Evolutionary conservation across 2,329 filamentous ascomycete genomes (phyloP).

Genomic region (Drechslerella stenobrocha): DNA sequence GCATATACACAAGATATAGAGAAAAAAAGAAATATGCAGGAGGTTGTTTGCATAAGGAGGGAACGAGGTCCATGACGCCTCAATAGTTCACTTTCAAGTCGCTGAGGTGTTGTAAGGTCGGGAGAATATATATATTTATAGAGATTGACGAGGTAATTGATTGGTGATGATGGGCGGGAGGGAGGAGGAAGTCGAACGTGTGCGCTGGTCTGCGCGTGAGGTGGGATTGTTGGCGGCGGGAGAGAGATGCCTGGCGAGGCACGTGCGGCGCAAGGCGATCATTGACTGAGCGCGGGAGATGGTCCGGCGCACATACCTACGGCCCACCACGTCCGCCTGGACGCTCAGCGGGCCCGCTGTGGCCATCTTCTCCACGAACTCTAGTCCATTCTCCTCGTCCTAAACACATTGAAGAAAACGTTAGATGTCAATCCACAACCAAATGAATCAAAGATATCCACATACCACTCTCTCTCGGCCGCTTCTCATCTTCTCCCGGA

Average conservation of each 20-base stretch:
- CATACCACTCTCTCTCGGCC: conserved; percentile 51
- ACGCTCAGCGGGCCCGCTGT: conserved; percentile 42
- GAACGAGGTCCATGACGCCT: background rate
- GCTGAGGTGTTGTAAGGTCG: background rate
- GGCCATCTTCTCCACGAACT: conserved; percentile 51
- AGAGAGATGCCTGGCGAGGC: conserved; percentile 14
- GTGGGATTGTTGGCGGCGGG: conserved; percentile 21
- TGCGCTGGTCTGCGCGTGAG: conserved; percentile 43
- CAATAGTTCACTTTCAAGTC: background rate
- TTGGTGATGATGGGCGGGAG: conserved; percentile 11
- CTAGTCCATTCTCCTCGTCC: conserved; percentile 52
- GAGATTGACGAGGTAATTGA: conserved; percentile 6
- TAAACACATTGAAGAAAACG: conserved; percentile 38
- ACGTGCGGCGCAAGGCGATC: conserved; percentile 16
- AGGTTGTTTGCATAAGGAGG: background rate
- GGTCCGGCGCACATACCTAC: conserved; percentile 17
- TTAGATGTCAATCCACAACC: conserved; percentile 36
- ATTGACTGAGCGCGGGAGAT: conserved; percentile 10
- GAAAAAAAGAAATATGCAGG: conserved; percentile 9
- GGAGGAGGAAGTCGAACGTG: background rate
- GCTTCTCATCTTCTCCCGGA: conserved; percentile 49
- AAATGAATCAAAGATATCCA: conserved; percentile 11
- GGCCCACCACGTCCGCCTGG: conserved; percentile 45
- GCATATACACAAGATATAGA: conserved; percentile 32
- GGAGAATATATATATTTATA: conserved; percentile 12